A percentile compares a stretch with the other conserved stretches of the same genome.
Conservation (phyloP, 2,329 filamentous ascomycete genomes). For the Niveomyces coronatus region DNA sequence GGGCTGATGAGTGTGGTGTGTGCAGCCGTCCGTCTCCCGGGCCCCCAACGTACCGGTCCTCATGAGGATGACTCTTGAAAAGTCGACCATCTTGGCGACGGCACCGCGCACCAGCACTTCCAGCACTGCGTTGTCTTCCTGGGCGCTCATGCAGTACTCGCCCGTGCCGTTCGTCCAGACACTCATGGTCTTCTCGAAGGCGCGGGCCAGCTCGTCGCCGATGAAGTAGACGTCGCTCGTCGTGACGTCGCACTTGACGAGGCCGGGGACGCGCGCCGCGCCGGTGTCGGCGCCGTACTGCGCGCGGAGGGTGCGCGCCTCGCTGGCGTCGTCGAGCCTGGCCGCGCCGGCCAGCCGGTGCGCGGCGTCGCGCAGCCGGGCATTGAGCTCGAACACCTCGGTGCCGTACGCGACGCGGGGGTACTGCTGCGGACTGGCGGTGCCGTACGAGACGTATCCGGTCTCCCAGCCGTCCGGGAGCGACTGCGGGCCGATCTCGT, state of each 20-base stretch:
- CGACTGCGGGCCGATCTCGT: constrained; percentile 63
- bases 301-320: constrained; percentile 34
- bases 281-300: constrained; percentile 33
- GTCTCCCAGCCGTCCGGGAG: constrained; percentile 54
- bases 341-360: constrained; percentile 40
- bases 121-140: constrained; percentile 62
- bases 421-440: constrained; percentile 42
- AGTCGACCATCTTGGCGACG: constrained; percentile 49
- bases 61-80: constrained; percentile 56
- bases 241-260: constrained; percentile 56
- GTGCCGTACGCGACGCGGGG: constrained; percentile 54
- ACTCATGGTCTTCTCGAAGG: constrained; percentile 54
- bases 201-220: constrained; percentile 47
- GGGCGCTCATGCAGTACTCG: constrained; percentile 59
- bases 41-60: constrained; percentile 41
- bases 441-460: constrained; percentile 59
- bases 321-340: constrained; percentile 33
- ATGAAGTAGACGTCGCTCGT: constrained; percentile 66
- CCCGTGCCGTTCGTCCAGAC: constrained; percentile 59
- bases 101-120: constrained; percentile 54
- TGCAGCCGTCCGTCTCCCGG: too few species aligned
- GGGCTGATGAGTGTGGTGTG: too few species aligned
- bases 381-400: constrained; percentile 59
- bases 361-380: constrained; percentile 43
- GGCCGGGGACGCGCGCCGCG: constrained; percentile 37